Evolutionary conservation across 2,329 filamentous ascomycete species (phyloP).

Genomic region (Talaromyces sp.): DNA sequence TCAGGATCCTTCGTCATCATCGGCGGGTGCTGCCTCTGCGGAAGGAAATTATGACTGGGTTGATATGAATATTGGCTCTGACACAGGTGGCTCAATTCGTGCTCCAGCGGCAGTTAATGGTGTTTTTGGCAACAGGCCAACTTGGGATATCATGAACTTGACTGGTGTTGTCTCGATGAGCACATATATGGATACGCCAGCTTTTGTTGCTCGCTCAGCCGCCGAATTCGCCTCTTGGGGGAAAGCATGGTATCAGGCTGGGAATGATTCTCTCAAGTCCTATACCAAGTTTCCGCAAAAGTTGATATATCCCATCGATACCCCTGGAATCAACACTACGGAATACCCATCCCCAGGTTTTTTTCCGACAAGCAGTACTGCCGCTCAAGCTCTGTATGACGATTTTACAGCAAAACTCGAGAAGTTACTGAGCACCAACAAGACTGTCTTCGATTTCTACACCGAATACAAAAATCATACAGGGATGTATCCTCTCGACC

Average conservation of each 20-base stretch:
- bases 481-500: background rate
- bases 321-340: too few species aligned
- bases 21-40: too few species aligned
- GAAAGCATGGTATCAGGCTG: background rate
- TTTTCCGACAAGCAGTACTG: too few species aligned
- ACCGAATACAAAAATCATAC: conserved; percentile 4
- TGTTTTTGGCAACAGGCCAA: conserved; percentile 38
- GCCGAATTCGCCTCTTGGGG: background rate
- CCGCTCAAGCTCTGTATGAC: too few species aligned
- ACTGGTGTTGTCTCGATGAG: background rate
- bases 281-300: background rate
- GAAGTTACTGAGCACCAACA: background rate
- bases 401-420: background rate
- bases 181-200: background rate
- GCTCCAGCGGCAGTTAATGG: background rate
- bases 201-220: background rate
- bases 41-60: too few species aligned
- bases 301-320: too few species aligned
- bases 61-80: too few species aligned
- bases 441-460: background rate
- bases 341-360: too few species aligned
- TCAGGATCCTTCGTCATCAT: too few species aligned
- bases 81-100: too few species aligned
- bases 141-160: background rate
- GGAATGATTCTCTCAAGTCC: background rate